A percentile compares a stretch with the other conserved stretches of the same genome.
These are phyloP conservation scores for Candida sp. DNA, from an alignment of 1,139 yeast species.

Conservation along the genomic window DNA sequence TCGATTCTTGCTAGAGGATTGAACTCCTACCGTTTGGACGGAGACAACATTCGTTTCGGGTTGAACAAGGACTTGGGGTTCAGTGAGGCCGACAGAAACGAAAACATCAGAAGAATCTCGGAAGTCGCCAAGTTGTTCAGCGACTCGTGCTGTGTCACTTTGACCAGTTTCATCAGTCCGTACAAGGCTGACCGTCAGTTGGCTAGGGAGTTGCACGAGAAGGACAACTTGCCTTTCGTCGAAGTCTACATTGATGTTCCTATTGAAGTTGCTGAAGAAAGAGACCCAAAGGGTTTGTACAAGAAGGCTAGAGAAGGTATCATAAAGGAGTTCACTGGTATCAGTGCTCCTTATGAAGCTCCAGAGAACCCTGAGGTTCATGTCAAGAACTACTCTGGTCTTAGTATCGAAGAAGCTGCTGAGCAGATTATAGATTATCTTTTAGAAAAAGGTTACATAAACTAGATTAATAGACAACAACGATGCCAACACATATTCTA, in stretches of 20 bases:
- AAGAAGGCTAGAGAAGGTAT: slow-evolving; percentile 96
- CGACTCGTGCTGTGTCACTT: slow-evolving; percentile 82
- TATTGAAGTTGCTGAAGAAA: slow-evolving; percentile 88
- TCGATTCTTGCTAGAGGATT: slow-evolving; percentile 67
- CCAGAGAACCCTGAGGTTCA: slow-evolving; percentile 87
- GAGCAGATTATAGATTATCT: slow-evolving; percentile 73
- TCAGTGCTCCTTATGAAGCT: slow-evolving; percentile 95
- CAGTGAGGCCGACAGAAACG: slow-evolving; percentile 89
- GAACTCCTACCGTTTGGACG: slow-evolving; percentile 87
- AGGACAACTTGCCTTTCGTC: slow-evolving; percentile 77
- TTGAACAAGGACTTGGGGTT: slow-evolving; percentile 94
- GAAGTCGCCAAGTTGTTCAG: slow-evolving; percentile 93
- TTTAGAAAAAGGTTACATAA: slow-evolving; percentile 53
- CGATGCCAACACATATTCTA: slow-evolving; percentile 13
- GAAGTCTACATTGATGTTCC: slow-evolving; percentile 96
- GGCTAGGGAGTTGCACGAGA: slow-evolving; percentile 85
- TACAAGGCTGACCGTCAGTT: slow-evolving; percentile 81
- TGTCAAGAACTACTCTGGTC: slow-evolving; percentile 68
- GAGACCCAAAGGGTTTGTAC: slow-evolving; percentile 97
- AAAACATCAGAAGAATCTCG: slow-evolving; percentile 91
- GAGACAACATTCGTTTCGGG: slow-evolving; percentile 94
- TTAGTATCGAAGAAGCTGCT: slow-evolving; percentile 82
- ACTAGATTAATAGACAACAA: slow-evolving; percentile 3
- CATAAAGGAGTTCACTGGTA: slow-evolving; percentile 94
- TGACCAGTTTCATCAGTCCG: slow-evolving; percentile 93